Base-by-base conservation (phyloP, 805 yeast species). In the Candida cerambycidarum region DNA sequence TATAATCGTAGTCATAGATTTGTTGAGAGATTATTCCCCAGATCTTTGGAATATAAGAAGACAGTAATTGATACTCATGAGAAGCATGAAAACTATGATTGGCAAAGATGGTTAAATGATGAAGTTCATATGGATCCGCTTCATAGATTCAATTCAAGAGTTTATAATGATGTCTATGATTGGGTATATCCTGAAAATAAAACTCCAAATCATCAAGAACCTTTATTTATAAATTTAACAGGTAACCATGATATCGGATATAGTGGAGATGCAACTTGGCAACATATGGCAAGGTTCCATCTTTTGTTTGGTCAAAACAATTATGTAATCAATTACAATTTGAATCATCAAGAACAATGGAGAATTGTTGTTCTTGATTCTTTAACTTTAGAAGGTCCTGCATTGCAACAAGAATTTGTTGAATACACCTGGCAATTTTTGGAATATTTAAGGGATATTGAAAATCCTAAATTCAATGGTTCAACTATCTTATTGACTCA, bases 221-320 rank as follows among this genome's bases (percentile, higher is more conserved):
- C 88, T 9, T 63, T 86, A 28, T 79, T 92, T 56, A 76, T 89
- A 47, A 93, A 93, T 59, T 68, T 93, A 36, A 83, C 95, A 1
- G 99, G 99, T 1, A 93, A 93, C 60, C 99, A 93, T 60, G 99
- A 93, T 61, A 82, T 92, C 37, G 99, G 99, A 0, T 92, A 93
- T 59, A 79, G 86, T 37, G 98, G 98, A 0, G 99, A 93, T 62
- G 88, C 95, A 31, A 89, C 96, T 0, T 81, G 82, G 69, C 97
- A 88, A 55, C 95, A 95, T 55, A 79, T 89, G 80, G 79, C 87
- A 1, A 72, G 99, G 51, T 93, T 80, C 66, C 74, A 73, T 42
- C 67, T 68, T 30, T 66, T 85, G 21, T 93, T 85, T 64, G 99
- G 99, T 25, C 79, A 81, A 53, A 88, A 89, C 55, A 92, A 92